Conservation (phyloP, 2,329 filamentous ascomycete species). For the Aspergillus fijiensis region DNA sequence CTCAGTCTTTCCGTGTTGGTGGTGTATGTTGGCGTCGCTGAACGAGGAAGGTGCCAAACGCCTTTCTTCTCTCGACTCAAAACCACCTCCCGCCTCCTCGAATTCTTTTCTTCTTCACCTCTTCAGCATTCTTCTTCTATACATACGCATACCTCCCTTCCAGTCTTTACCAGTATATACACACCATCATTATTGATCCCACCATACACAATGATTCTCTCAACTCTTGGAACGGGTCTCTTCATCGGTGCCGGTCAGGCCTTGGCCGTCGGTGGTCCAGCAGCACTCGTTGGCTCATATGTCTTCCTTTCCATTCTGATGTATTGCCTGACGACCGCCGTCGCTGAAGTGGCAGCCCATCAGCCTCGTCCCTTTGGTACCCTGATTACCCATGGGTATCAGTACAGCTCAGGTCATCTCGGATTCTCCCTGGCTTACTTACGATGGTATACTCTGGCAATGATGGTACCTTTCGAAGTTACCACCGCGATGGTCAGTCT, state of each 20-base stretch:
- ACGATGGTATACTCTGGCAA: constrained; percentile 48
- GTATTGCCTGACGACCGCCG: constrained; percentile 49
- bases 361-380: constrained; percentile 39
- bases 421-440: constrained; percentile 42
- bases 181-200: constrained; percentile 17
- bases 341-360: constrained; percentile 42
- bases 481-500: constrained; percentile 65
- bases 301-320: constrained; percentile 48
- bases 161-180: not conserved
- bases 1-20: not conserved
- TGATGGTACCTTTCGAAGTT: constrained; percentile 58
- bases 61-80: not conserved
- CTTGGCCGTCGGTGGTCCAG: constrained; percentile 53
- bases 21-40: not conserved
- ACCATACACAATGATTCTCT: constrained; percentile 50
- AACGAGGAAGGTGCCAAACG: not conserved
- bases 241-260: constrained; percentile 57
- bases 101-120: not conserved
- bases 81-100: not conserved
- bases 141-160: not conserved
- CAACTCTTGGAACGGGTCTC: constrained; percentile 57
- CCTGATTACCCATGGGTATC: constrained; percentile 41
- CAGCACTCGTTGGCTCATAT: constrained; percentile 54
- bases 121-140: not conserved
- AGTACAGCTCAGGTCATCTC: constrained; percentile 40